Base-by-base conservation (phyloP, 495 filamentous ascomycete genomes). In the Talaromyces wortmannii region DNA sequence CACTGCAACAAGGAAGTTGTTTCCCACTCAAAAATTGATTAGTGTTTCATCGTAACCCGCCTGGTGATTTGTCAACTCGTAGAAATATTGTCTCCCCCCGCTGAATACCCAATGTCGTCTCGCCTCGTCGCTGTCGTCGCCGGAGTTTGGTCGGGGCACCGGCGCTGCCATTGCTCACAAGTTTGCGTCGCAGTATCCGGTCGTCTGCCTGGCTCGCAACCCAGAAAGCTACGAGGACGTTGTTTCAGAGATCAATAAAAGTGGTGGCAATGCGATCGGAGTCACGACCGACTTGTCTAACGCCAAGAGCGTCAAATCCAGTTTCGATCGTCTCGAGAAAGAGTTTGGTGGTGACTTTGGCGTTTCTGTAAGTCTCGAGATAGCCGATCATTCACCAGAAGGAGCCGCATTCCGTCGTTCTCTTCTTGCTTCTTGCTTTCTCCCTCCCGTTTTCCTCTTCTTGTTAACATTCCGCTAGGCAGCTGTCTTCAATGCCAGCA, bases 401-500 rank as follows among this genome's bases (percentile, higher is more conserved):
- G 4, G 4, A 23, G 23, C 23, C 4, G 23, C 23, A 23, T 23
- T 23, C 2, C 23, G 23, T 23, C 1, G 1, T 23, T 23, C n/a
- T n/a, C n/a, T n/a, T n/a, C n/a, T n/a, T n/a, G n/a, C n/a, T n/a
- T n/a, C n/a, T n/a, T n/a, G n/a, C n/a, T n/a, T n/a, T n/a, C n/a
- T n/a, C n/a, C n/a, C n/a, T 23, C 23, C 4, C 23, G 23, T 23
- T 23, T 23, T 23, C 23, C 23, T 23, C 23, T 23, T 23, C n/a
- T n/a, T n/a, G n/a, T 23, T 23, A 23, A 23, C 23, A 23, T 4
- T 4, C 23, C 1, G 2, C 23, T 23, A 23, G 23, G 1, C 86
- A 0, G 87, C 86, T 4, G 68, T 92, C 33, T 90, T 83, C 70
- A 91, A 92, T 62, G 87, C 84, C 23, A 75, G 73, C 12, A 79